These are phyloP conservation scores for Boechera stricta DNA, from an alignment of 345 rosid species.

Conservation along the genomic window DNA sequence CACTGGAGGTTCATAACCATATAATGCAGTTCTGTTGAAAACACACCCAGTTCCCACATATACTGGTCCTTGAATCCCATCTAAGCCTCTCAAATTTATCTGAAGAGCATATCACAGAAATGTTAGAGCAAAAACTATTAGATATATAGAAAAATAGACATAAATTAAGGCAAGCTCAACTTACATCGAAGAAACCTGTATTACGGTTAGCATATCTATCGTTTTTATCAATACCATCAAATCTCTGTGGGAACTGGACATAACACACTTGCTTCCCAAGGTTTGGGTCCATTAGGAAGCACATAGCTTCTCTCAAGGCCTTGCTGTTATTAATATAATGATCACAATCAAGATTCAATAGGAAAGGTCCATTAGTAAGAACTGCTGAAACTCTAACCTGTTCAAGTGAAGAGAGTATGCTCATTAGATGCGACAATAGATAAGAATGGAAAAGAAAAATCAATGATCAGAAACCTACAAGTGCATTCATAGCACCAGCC, in stretches of 20 bases:
- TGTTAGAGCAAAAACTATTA: neutral
- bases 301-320: conserved; percentile 94
- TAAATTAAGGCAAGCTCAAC: conserved; percentile 38
- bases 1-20: conserved; percentile 92
- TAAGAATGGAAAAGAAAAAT: conserved; percentile 9
- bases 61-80: conserved; percentile 98
- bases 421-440: neutral
- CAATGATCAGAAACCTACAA: conserved; percentile 53
- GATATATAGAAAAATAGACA: neutral
- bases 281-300: conserved; percentile 93
- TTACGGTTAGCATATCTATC: conserved; percentile 92
- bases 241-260: conserved; percentile 95
- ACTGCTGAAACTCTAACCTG: conserved; percentile 96
- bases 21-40: conserved; percentile 90
- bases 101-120: conserved; percentile 41
- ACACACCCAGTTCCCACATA: conserved; percentile 98
- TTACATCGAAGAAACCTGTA: conserved; percentile 94
- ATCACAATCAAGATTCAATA: conserved; percentile 96
- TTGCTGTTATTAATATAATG: conserved; percentile 92
- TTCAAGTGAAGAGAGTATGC: conserved; percentile 17
- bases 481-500: conserved; percentile 97
- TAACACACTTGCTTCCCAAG: conserved; percentile 89
- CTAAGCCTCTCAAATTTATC: conserved; percentile 96
- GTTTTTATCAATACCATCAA: conserved; percentile 87
- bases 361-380: conserved; percentile 90